Evolutionary conservation across 106 monocot genomes (phyloP).

Genomic region (Vanilla planifolia): DNA sequence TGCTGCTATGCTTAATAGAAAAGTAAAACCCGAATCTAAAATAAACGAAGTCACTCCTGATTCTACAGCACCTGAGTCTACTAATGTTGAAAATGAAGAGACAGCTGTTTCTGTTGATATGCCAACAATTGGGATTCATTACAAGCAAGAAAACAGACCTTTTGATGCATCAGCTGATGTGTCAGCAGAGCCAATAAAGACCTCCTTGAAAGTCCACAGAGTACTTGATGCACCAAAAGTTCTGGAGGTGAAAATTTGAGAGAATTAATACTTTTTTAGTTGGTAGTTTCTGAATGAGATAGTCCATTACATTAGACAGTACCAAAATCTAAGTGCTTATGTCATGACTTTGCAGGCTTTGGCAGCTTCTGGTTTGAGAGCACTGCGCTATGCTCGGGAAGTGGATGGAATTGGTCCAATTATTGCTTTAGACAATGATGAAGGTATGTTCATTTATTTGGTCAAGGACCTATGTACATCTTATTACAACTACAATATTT

Average conservation of each 20-base stretch:
- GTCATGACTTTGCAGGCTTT: conserved; percentile 53
- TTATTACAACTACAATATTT: not conserved
- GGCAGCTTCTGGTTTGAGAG: conserved; percentile 92
- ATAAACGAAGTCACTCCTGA: conserved; percentile 11
- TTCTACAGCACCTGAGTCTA: conserved; percentile 13
- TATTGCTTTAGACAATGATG: conserved; percentile 83
- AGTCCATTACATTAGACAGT: not conserved
- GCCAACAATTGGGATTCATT: conserved; percentile 12
- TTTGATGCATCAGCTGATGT: conserved; percentile 15
- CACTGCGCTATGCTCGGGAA: conserved; percentile 85
- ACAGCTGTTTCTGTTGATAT: not conserved
- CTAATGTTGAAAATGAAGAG: conserved; percentile 17
- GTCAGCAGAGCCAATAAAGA: conserved; percentile 14
- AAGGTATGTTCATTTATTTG: conserved; percentile 37
- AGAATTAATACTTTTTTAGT: not conserved
- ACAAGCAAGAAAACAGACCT: conserved; percentile 7
- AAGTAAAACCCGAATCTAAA: conserved; percentile 27
- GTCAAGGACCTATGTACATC: not conserved
- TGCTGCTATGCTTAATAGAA: conserved; percentile 35
- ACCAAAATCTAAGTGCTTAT: not conserved
- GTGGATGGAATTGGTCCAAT: conserved; percentile 70
- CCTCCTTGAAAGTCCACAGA: conserved; percentile 22
- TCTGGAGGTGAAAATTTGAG: conserved; percentile 56
- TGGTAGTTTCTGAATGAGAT: not conserved
- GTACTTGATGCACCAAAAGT: conserved; percentile 58